Evolutionary conservation across 257 asterid genomes (phyloP).

Genomic region (Scutellaria minor): DNA sequence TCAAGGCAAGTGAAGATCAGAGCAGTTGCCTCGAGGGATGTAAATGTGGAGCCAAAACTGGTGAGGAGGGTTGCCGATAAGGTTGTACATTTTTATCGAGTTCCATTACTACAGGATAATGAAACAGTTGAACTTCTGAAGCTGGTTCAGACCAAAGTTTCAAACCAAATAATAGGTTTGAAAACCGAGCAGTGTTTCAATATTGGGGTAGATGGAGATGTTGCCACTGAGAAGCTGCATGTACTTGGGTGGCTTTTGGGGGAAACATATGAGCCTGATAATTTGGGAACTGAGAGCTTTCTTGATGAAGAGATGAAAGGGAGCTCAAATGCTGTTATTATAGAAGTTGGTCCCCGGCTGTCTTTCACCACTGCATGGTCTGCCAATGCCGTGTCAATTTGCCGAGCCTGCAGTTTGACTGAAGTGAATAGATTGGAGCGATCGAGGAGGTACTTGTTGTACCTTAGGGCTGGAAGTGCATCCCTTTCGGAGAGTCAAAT

Average conservation of each 20-base stretch:
- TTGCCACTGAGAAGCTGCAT: conserved; percentile 58
- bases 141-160: conserved; percentile 35
- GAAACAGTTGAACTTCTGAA: conserved; percentile 41
- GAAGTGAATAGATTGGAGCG: conserved; percentile 77
- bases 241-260: conserved; percentile 85
- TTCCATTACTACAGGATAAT: conserved; percentile 35
- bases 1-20: conserved; percentile 23
- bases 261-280: conserved; percentile 78
- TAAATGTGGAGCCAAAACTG: conserved; percentile 27
- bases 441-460: conserved; percentile 78
- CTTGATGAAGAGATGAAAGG: conserved; percentile 52
- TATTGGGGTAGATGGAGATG: conserved; percentile 62
- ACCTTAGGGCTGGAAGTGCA: conserved; percentile 54
- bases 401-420: conserved; percentile 79
- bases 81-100: conserved; percentile 60
- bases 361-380: conserved; percentile 99
- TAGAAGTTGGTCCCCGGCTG: conserved; percentile 90
- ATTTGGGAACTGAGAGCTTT: conserved; percentile 64
- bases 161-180: conserved; percentile 35
- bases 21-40: conserved; percentile 33
- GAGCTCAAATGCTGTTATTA: conserved; percentile 41
- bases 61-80: conserved; percentile 35
- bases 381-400: conserved; percentile 87
- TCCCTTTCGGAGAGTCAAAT: conserved; percentile 59
- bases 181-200: conserved; percentile 74